phyloP scores from a whole-genome alignment of 164 flowering plant species.

The Vitis rupestris region DNA sequence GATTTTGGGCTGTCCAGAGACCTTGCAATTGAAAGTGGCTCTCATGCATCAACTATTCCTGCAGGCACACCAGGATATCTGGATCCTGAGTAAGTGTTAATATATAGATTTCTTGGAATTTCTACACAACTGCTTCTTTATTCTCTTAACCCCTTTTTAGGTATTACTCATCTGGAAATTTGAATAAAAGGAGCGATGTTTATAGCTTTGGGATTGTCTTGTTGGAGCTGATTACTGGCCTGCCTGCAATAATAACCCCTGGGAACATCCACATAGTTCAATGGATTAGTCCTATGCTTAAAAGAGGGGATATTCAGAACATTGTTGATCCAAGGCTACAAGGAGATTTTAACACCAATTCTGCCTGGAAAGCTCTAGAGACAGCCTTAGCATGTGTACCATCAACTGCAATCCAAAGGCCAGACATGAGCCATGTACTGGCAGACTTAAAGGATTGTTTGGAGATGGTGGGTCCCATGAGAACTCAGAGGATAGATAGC shows the following conservation, averaged over 20 bases:
- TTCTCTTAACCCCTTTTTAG: conserved; percentile 6
- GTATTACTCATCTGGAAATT: conserved; percentile 17
- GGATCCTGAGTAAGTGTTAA: conserved; percentile 23
- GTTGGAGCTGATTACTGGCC: conserved; percentile 40
- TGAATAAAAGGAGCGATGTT: conserved; percentile 40
- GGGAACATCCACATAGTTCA: conserved; percentile 16
- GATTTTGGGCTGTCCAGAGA: conserved; percentile 24
- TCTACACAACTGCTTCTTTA: no score
- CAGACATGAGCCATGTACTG: conserved; percentile 25
- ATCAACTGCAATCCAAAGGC: conserved; percentile 21
- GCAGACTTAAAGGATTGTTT: conserved; percentile 20
- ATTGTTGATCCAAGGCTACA: no score
- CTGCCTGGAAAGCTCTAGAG: no score
- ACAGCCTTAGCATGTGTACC: conserved; percentile 28
- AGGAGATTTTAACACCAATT: no score
- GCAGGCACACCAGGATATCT: conserved; percentile 25
- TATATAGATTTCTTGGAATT: conserved; percentile 1
- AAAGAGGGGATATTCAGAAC: background rate
- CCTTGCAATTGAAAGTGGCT: conserved; percentile 9
- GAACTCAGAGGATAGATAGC: background rate
- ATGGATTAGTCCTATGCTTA: conserved; percentile 22
- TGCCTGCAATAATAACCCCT: conserved; percentile 9
- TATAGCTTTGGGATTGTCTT: conserved; percentile 43
- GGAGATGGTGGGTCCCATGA: conserved; percentile 4
- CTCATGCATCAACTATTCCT: conserved; percentile 5